phyloP scores from a whole-genome alignment of 2,329 filamentous ascomycete genomes.

The Botrytis porri region DNA sequence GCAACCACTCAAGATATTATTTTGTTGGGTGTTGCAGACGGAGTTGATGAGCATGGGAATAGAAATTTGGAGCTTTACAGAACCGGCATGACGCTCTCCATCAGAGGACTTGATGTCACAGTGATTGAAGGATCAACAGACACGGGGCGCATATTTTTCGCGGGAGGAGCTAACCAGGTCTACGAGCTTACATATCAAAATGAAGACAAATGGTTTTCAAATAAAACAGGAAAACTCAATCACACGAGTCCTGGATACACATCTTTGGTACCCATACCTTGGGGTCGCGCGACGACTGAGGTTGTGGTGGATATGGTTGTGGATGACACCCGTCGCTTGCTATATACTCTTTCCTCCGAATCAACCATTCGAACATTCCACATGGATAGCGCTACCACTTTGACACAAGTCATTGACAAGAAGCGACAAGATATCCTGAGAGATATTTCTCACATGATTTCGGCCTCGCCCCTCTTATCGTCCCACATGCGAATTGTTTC shows the following conservation, averaged over 20 bases:
- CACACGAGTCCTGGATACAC: constrained; percentile 75
- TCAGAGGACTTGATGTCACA: constrained; percentile 73
- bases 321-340: constrained; percentile 81
- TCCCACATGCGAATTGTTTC: constrained; percentile 72
- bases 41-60: constrained; percentile 63
- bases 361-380: constrained; percentile 92
- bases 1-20: constrained; percentile 83
- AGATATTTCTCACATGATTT: constrained; percentile 84
- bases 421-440: constrained; percentile 56
- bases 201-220: constrained; percentile 95
- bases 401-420: constrained; percentile 65
- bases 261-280: constrained; percentile 54
- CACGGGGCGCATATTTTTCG: constrained; percentile 90
- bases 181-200: constrained; percentile 96
- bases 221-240: constrained; percentile 81
- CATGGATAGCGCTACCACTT: constrained; percentile 64
- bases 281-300: constrained; percentile 54
- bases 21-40: constrained; percentile 77
- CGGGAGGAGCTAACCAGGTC: constrained; percentile 79
- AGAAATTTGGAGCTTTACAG: constrained; percentile 78
- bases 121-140: constrained; percentile 74
- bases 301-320: constrained; percentile 75
- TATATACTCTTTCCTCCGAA: constrained; percentile 85
- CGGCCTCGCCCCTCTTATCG: constrained; percentile 66
- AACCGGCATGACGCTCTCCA: constrained; percentile 77